Evolutionary conservation across 1,139 yeast genomes (phyloP), one percentile per base, ranked within the genome.

Genomic region (Lipomyces yarrowii): DNA sequence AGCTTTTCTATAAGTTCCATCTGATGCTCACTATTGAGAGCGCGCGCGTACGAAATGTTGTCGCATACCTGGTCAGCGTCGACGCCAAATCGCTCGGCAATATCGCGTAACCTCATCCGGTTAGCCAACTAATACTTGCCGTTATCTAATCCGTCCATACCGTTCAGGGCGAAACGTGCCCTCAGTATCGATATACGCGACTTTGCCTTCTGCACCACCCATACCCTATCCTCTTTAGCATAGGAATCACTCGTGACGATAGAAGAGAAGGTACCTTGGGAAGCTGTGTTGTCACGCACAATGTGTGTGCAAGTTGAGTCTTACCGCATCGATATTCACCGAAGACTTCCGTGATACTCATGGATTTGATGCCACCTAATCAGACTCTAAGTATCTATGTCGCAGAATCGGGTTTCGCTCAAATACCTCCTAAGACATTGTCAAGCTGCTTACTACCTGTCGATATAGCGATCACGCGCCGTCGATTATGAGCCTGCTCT

Each of bases 241-340:
- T 52, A 30, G 23, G 21, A 56, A 46, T 8, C 42, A 3, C n/a
- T n/a, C n/a, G 23, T 11, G 8, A 1, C 15, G 13, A 23, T 21
- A 26, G 6, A 10, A 15, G 58, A 46, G 15, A 18, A 58, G 66
- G n/a, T 60, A 79, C 83, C 63, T 76, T 80, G 7, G 88, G 87
- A 56, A 86, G 73, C 71, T 86, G 89, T 1, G 87, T 80, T 0
- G 88, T 82, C 2, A 86, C 87, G 74, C 89, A 86, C 60, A 86
- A 74, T 0, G 88, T 85, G 70, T 85, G 88, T 1, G 87, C 83
- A 74, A 86, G 74, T 71, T 86, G 88, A 7, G 88, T 85, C 73
- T 86, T 85, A 61, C 88, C 88, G 69, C 88, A 85, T 65, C 89
- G 77, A 70, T 84, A 86, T 71, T 86, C 89, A 2, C 89, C 89